Conservation (phyloP, 306 rosid genomes). For the Vigna trinervia region DNA sequence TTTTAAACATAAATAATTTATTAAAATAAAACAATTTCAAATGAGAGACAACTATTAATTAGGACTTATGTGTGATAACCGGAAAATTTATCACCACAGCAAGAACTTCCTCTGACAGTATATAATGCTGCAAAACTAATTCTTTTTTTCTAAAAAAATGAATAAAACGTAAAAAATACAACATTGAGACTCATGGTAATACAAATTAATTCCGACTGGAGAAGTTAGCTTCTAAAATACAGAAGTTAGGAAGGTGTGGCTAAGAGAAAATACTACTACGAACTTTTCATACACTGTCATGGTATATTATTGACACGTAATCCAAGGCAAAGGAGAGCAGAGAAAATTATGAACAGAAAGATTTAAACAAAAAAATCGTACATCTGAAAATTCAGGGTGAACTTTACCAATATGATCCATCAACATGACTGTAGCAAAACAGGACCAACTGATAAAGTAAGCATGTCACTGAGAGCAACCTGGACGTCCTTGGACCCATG, state of each 20-base stretch:
- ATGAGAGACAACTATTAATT: neutral
- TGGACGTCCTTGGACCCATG: conserved; percentile 96
- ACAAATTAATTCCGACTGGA: conserved; percentile 43
- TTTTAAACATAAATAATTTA: neutral
- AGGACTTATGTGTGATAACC: neutral
- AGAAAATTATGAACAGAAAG: conserved; percentile 51
- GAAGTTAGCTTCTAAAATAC: conserved; percentile 56
- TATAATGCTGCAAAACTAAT: conserved; percentile 35
- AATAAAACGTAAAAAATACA: conserved; percentile 46
- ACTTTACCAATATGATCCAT: conserved; percentile 54
- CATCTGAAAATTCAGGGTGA: conserved; percentile 58
- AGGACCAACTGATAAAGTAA: conserved; percentile 85
- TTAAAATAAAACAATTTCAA: neutral
- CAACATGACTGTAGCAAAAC: conserved; percentile 79
- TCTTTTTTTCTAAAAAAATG: conserved; percentile 7
- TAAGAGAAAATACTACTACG: conserved; percentile 55
- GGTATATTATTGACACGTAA: conserved; percentile 65
- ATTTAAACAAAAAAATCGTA: conserved; percentile 57
- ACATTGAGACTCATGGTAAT: conserved; percentile 50
- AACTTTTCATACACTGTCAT: conserved; percentile 61
- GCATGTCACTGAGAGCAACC: conserved; percentile 89
- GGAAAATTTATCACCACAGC: conserved; percentile 24
- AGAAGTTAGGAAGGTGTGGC: conserved; percentile 54
- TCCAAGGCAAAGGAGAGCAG: conserved; percentile 6
- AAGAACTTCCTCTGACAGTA: conserved; percentile 11